These are phyloP conservation scores for Peronospora farinosa DNA, from an alignment of 352 stramenopile genomes.

Conservation along the genomic window DNA sequence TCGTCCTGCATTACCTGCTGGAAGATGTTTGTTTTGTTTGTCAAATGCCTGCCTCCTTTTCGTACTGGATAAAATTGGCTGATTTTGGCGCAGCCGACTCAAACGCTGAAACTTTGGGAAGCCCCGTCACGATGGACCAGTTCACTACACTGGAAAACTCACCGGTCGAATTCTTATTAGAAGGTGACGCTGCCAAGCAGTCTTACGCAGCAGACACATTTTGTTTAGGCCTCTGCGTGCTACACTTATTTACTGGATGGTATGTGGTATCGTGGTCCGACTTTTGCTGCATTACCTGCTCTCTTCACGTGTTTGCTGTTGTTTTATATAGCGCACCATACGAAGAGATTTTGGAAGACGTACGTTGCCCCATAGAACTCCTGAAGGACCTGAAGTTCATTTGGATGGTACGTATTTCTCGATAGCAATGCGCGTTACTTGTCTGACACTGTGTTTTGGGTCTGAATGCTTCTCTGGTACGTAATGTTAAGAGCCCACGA, in stretches of 20 bases:
- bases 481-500: constrained; percentile 31
- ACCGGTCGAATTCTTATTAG: constrained; percentile 92
- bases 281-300: constrained; percentile 1
- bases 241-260: constrained; percentile 95
- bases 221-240: constrained; percentile 90
- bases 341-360: constrained; percentile 94
- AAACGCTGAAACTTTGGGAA: constrained; percentile 76
- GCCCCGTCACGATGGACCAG: constrained; percentile 88
- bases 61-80: constrained; percentile 93
- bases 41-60: constrained; percentile 48
- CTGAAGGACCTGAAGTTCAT: constrained; percentile 77
- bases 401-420: constrained; percentile 67
- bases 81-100: constrained; percentile 97
- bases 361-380: constrained; percentile 86
- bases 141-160: constrained; percentile 99
- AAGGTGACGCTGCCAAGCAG: constrained; percentile 86
- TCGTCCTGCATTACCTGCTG: constrained; percentile 54
- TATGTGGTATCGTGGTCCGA: constrained; percentile 16
- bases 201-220: constrained; percentile 94
- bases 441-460: not conserved
- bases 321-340: constrained; percentile 83
- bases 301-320: constrained; percentile 2
- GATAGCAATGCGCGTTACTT: not conserved
- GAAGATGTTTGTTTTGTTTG: constrained; percentile 54
- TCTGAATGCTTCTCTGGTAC: not conserved